Conservation (phyloP, 164 flowering plant species). For the Piper longum region DNA sequence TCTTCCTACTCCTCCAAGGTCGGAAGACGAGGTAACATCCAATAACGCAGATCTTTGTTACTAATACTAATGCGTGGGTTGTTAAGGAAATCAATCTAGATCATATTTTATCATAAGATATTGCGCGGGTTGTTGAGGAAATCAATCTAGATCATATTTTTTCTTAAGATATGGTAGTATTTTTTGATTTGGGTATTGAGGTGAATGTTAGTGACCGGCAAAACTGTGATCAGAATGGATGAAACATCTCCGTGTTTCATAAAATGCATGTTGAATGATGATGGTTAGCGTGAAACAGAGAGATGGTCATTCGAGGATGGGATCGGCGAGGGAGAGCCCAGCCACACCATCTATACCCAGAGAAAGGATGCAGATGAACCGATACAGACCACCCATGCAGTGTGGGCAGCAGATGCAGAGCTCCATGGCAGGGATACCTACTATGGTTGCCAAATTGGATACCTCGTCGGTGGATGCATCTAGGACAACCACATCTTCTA, state of each 20-base stretch:
- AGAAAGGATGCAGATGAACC: constrained; percentile 50
- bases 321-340: constrained; percentile 80
- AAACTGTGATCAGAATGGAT: too few relatives aligned
- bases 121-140: too few relatives aligned
- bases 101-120: too few relatives aligned
- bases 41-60: too few relatives aligned
- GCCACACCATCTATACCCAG: constrained; percentile 36
- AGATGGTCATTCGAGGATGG: constrained; percentile 71
- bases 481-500: constrained; percentile 68
- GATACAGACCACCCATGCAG: constrained; percentile 23
- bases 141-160: too few relatives aligned
- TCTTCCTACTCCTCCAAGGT: constrained; percentile 67
- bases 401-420: constrained; percentile 22
- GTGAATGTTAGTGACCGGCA: too few relatives aligned
- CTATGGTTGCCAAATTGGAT: constrained; percentile 32
- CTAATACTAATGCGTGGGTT: too few relatives aligned
- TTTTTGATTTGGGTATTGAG: too few relatives aligned
- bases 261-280: too few relatives aligned
- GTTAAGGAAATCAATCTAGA: too few relatives aligned
- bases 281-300: constrained; percentile 24
- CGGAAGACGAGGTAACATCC: constrained; percentile 73
- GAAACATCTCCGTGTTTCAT: too few relatives aligned
- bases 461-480: constrained; percentile 61
- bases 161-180: too few relatives aligned
- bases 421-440: constrained; percentile 36